phyloP scores from a whole-genome alignment of 2,329 filamentous ascomycete species.

The Fusarium buxicola region DNA sequence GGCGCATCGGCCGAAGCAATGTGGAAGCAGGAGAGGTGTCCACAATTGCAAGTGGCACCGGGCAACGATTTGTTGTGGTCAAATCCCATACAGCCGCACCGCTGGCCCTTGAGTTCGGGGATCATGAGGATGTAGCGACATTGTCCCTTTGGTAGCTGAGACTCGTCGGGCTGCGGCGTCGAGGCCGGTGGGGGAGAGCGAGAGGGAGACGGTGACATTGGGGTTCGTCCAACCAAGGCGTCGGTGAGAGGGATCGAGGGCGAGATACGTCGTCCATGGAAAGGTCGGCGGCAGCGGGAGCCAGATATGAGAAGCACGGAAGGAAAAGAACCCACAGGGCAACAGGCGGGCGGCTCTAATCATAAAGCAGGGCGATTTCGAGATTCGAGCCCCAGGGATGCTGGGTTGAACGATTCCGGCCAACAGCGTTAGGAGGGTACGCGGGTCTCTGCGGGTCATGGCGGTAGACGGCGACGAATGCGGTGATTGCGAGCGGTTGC shows the following conservation, averaged over 20 bases:
- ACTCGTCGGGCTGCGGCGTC: conserved; percentile 53
- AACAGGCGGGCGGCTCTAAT: conserved; percentile 44
- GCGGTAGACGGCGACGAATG: conserved; percentile 9
- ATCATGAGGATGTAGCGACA: conserved; percentile 69
- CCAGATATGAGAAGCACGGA: conserved; percentile 36
- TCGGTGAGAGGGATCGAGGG: conserved; percentile 36
- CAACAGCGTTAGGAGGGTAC: conserved; percentile 41
- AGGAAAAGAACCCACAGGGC: conserved; percentile 26
- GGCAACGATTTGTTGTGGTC: conserved; percentile 65
- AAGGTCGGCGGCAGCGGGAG: conserved; percentile 37
- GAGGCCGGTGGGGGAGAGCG: conserved; percentile 41
- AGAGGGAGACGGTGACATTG: conserved; percentile 45
- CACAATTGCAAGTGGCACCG: conserved; percentile 67
- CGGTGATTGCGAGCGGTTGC: conserved; percentile 1
- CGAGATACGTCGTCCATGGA: conserved; percentile 45
- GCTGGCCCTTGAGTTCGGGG: conserved; percentile 67
- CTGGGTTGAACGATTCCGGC: conserved; percentile 41
- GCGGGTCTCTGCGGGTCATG: conserved; percentile 6
- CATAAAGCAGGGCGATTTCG: conserved; percentile 48
- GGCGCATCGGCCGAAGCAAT: conserved; percentile 59
- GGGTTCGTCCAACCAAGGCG: conserved; percentile 42
- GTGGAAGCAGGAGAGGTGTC: conserved; percentile 71
- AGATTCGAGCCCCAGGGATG: conserved; percentile 46
- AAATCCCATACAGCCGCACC: conserved; percentile 70
- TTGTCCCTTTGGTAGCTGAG: conserved; percentile 65